Conservation (phyloP, 2,329 filamentous ascomycete species). For the Bipolaris gigantea region DNA sequence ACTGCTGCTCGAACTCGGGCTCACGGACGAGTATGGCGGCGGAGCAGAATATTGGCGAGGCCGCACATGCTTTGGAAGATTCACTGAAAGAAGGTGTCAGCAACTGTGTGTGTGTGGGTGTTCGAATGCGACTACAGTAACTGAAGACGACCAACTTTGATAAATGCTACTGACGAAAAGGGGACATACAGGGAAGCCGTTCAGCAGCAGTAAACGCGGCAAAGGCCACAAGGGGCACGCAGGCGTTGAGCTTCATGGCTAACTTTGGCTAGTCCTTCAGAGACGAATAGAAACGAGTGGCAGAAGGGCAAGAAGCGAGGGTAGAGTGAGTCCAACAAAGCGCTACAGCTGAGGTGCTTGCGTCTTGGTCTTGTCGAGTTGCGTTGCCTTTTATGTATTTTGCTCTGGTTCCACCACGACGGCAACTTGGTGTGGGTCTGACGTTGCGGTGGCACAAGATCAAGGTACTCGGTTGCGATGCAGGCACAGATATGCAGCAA, state of each 20-base stretch:
- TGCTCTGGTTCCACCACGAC: constrained; percentile 2
- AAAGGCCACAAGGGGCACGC: constrained; percentile 14
- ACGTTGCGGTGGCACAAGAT: constrained; percentile 1
- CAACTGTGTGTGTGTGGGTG: not conserved
- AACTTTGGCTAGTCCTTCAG: not conserved
- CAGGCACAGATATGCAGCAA: constrained; percentile 25
- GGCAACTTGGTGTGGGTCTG: constrained; percentile 3
- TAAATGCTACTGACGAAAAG: not conserved
- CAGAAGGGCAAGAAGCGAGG: constrained; percentile 20
- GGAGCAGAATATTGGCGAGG: constrained; percentile 25
- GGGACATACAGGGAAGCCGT: constrained; percentile 19
- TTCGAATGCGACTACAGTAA: not conserved
- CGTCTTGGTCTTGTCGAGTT: not conserved
- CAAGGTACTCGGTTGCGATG: constrained; percentile 11
- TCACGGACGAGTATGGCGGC: constrained; percentile 17
- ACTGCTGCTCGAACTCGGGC: constrained; percentile 10
- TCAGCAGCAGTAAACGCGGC: constrained; percentile 19
- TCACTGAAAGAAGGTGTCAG: constrained; percentile 12
- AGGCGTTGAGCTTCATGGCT: constrained; percentile 26
- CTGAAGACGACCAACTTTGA: not conserved
- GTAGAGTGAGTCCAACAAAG: constrained; percentile 11
- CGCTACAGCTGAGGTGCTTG: constrained; percentile 10
- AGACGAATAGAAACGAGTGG: not conserved
- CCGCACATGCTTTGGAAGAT: constrained; percentile 19
- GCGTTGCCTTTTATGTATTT: constrained; percentile 20